These are phyloP conservation scores for Xylaria sp. DNA, from an alignment of 2,329 filamentous ascomycete species.

Conservation along the genomic window DNA sequence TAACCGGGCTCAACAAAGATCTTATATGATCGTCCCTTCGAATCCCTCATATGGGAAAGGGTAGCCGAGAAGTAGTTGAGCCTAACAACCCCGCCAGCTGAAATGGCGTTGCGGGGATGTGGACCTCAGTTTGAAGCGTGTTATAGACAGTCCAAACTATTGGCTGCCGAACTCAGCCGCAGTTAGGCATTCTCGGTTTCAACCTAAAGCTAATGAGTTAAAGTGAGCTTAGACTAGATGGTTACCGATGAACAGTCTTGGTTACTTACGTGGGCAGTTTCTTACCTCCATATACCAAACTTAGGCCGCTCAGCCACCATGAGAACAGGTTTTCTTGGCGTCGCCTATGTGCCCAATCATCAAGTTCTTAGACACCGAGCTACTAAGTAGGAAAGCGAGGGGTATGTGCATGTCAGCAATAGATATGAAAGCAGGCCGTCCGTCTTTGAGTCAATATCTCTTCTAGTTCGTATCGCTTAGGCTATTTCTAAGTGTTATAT, in stretches of 20 bases:
- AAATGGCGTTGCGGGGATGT: neutral
- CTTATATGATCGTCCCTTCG: neutral
- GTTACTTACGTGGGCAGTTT: neutral
- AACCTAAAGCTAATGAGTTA: slow-evolving; percentile 14
- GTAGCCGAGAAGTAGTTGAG: neutral
- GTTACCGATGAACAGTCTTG: neutral
- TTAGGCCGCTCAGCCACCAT: neutral
- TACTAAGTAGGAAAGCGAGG: slow-evolving; percentile 1
- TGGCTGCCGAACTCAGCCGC: slow-evolving; percentile 22
- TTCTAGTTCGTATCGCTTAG: neutral
- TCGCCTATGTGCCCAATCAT: slow-evolving; percentile 5
- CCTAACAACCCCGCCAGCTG: slow-evolving; percentile 2
- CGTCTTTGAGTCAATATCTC: neutral
- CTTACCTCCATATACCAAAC: neutral
- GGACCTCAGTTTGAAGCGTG: neutral
- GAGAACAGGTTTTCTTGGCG: neutral
- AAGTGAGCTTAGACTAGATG: neutral
- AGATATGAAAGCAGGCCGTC: neutral
- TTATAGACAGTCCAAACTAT: neutral
- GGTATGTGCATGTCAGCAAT: neutral
- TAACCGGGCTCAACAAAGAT: neutral
- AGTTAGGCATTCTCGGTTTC: slow-evolving; percentile 13
- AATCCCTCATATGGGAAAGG: too few relatives aligned
- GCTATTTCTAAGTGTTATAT: neutral
- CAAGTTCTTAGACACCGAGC: slow-evolving; percentile 21